A percentile compares a stretch with the other conserved stretches of the same genome.
phyloP scores from a whole-genome alignment of 148 eudicot species.

The Chenopodium berlandieri region DNA sequence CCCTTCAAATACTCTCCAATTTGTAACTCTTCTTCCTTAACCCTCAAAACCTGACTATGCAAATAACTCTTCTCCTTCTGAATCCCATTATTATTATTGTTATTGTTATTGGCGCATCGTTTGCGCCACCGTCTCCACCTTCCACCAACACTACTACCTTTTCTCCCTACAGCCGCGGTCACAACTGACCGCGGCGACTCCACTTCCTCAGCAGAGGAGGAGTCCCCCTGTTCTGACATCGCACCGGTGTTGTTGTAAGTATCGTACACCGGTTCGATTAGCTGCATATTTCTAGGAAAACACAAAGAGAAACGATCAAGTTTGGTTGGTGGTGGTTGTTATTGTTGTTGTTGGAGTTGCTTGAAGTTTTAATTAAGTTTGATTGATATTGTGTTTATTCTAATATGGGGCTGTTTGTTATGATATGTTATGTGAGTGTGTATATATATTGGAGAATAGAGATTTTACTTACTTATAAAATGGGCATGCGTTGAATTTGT shows the following conservation, averaged over 20 bases:
- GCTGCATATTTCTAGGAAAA: background rate
- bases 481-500: background rate
- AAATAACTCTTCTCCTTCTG: constrained; percentile 1
- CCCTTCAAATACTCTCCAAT: constrained; percentile 24
- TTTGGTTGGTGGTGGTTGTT: background rate
- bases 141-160: background rate
- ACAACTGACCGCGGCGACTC: constrained; percentile 31
- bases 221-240: constrained; percentile 21
- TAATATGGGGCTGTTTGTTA: too few relatives aligned
- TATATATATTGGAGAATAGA: constrained; percentile 10
- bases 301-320: too few relatives aligned
- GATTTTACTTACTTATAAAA: constrained; percentile 3
- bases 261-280: background rate
- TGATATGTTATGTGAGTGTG: background rate
- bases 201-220: constrained; percentile 27
- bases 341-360: constrained; percentile 6
- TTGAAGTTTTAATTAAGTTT: background rate
- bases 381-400: too few relatives aligned
- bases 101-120: background rate
- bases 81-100: too few relatives aligned
- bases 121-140: constrained; percentile 10
- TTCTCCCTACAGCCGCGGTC: background rate
- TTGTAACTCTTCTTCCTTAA: constrained; percentile 27
- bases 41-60: constrained; percentile 29
- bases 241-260: background rate